phyloP scores from a whole-genome alignment of 2,329 filamentous ascomycete species.

The Aureobasidium sp. region DNA sequence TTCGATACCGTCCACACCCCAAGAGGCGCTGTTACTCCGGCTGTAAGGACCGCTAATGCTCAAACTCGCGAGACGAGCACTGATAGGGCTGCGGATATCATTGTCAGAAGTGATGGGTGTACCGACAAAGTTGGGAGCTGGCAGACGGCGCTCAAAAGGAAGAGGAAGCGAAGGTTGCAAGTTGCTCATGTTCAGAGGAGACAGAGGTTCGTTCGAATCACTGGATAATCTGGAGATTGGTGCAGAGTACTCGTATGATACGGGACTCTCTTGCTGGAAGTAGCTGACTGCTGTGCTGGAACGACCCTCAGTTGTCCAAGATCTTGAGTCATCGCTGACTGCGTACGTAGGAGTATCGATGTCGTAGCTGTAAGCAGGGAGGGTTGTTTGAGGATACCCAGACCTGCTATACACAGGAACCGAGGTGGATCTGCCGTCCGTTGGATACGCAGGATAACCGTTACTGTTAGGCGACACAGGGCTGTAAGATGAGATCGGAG shows the following conservation, averaged over 20 bases:
- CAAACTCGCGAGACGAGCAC: background rate
- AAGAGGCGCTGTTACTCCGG: background rate
- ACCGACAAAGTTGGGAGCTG: constrained; percentile 28
- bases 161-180: constrained; percentile 37
- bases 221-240: constrained; percentile 22
- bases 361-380: constrained; percentile 11
- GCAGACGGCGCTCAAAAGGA: constrained; percentile 36
- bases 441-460: constrained; percentile 14
- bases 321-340: constrained; percentile 31
- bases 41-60: constrained; percentile 12
- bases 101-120: constrained; percentile 15
- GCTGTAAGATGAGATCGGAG: constrained; percentile 19
- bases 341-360: constrained; percentile 28
- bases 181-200: constrained; percentile 37
- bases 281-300: constrained; percentile 29
- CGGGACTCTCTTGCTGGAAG: constrained; percentile 27
- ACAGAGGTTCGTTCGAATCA: constrained; percentile 30
- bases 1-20: background rate
- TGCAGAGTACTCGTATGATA: constrained; percentile 34
- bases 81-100: constrained; percentile 10
- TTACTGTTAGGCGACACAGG: background rate
- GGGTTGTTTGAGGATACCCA: constrained; percentile 7
- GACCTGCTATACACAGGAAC: constrained; percentile 8
- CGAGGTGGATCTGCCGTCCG: constrained; percentile 1
- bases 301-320: constrained; percentile 29